These are phyloP conservation scores for Plasmodium fragile DNA, from an alignment of 169 alveolate genomes.

Conservation along the genomic window DNA sequence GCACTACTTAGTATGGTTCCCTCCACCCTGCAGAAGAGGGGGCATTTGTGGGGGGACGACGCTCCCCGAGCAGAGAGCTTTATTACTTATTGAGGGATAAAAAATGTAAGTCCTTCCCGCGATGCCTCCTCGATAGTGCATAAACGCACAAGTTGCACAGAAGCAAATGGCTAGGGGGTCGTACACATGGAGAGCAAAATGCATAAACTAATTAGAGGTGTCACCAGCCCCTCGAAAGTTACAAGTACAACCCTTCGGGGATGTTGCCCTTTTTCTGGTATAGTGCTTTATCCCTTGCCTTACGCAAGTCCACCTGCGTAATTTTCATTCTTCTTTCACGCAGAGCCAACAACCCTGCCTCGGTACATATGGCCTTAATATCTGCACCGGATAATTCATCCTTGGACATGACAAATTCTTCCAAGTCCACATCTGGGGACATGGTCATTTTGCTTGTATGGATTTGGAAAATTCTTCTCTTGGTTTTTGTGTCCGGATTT, in stretches of 20 bases:
- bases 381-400: constrained; percentile 99
- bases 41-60: not conserved
- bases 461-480: constrained; percentile 96
- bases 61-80: not conserved
- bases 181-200: not conserved
- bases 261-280: constrained; percentile 98
- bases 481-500: constrained; percentile 97
- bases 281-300: constrained; percentile 98
- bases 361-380: constrained; percentile 98
- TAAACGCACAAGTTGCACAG: not conserved
- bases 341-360: constrained; percentile 99
- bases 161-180: not conserved
- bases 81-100: not conserved
- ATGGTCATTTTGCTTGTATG: constrained; percentile 99
- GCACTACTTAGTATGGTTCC: not conserved
- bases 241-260: constrained; percentile 97
- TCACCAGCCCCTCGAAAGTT: not conserved
- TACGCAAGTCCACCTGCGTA: constrained; percentile 95
- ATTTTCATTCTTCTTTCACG: constrained; percentile 99
- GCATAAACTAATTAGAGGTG: not conserved
- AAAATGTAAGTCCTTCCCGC: not conserved
- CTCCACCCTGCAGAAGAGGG: not conserved
- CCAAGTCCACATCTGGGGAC: constrained; percentile 98
- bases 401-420: constrained; percentile 98
- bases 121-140: not conserved